phyloP scores from a whole-genome alignment of 2,329 filamentous ascomycete species.

The Ceratocystis albifundus region DNA sequence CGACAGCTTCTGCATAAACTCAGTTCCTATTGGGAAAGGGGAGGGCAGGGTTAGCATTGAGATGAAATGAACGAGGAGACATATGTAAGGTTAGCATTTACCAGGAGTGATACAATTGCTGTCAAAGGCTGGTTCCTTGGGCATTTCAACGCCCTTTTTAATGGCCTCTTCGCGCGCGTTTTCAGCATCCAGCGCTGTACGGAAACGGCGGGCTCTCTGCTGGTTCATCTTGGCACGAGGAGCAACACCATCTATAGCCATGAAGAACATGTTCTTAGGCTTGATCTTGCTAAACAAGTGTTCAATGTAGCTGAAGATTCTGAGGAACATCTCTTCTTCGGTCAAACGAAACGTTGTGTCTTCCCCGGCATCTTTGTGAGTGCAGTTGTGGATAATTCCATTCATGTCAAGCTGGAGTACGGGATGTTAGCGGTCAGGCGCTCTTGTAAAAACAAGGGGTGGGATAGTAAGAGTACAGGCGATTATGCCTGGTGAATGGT shows the following conservation, averaged over 20 bases:
- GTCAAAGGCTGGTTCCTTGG: slow-evolving; percentile 91
- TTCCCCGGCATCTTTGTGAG: slow-evolving; percentile 81
- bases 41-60: slow-evolving; percentile 25
- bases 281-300: slow-evolving; percentile 98
- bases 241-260: slow-evolving; percentile 97
- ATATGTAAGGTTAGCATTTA: slow-evolving; percentile 25
- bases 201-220: slow-evolving; percentile 86
- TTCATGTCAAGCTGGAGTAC: slow-evolving; percentile 75
- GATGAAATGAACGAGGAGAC: neutral
- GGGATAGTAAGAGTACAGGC: slow-evolving; percentile 5
- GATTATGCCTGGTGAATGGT: slow-evolving; percentile 22
- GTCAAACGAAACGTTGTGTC: slow-evolving; percentile 84
- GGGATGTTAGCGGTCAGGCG: slow-evolving; percentile 15
- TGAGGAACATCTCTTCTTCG: slow-evolving; percentile 99
- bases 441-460: neutral
- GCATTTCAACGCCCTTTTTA: slow-evolving; percentile 77
- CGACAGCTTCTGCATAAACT: slow-evolving; percentile 95
- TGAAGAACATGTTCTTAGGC: slow-evolving; percentile 96
- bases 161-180: slow-evolving; percentile 86
- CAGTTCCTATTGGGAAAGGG: slow-evolving; percentile 50
- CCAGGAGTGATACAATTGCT: slow-evolving; percentile 98
- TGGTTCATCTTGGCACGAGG: slow-evolving; percentile 99
- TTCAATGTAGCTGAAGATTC: slow-evolving; percentile 99
- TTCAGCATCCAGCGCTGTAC: slow-evolving; percentile 85
- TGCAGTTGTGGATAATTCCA: slow-evolving; percentile 99